phyloP scores from a whole-genome alignment of 2,329 filamentous ascomycete species.

The Talaromyces sp. region DNA sequence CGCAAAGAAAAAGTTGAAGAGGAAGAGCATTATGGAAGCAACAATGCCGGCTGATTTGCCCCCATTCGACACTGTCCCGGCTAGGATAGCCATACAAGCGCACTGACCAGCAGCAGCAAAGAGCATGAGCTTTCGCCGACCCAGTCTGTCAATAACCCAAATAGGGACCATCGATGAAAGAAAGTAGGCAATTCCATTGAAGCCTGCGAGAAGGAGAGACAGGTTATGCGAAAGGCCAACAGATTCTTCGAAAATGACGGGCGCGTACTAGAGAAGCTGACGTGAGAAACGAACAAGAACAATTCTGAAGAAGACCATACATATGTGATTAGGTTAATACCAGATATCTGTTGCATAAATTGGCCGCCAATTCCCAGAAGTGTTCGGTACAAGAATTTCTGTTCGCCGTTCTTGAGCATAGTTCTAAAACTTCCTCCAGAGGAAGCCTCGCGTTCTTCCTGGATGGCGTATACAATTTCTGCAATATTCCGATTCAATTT shows the following conservation, averaged over 20 bases:
- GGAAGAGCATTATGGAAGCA: neutral
- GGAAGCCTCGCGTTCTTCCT: neutral
- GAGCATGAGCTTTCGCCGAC: conserved; percentile 20
- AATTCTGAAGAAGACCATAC: neutral
- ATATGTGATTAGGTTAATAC: conserved; percentile 17
- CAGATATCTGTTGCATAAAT: conserved; percentile 17
- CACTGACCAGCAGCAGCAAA: neutral
- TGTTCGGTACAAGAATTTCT: conserved; percentile 2
- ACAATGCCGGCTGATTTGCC: neutral
- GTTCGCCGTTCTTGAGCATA: conserved; percentile 4
- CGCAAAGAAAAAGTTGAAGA: conserved; percentile 4
- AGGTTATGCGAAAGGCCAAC: conserved; percentile 27
- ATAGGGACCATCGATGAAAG: conserved; percentile 35
- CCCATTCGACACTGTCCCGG: neutral
- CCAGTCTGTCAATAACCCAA: conserved; percentile 33
- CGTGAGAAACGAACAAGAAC: neutral
- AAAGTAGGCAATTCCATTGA: conserved; percentile 40
- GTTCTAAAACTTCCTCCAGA: neutral
- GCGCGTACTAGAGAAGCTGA: neutral
- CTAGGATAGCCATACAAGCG: neutral
- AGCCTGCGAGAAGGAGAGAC: conserved; percentile 41
- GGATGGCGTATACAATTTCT: neutral
- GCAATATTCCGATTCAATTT: neutral
- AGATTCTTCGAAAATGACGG: neutral
- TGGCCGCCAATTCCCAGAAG: conserved; percentile 12